Evolutionary conservation across 2,329 filamentous ascomycete genomes (phyloP).

Genomic region (Lasiodiplodia theobromae): DNA sequence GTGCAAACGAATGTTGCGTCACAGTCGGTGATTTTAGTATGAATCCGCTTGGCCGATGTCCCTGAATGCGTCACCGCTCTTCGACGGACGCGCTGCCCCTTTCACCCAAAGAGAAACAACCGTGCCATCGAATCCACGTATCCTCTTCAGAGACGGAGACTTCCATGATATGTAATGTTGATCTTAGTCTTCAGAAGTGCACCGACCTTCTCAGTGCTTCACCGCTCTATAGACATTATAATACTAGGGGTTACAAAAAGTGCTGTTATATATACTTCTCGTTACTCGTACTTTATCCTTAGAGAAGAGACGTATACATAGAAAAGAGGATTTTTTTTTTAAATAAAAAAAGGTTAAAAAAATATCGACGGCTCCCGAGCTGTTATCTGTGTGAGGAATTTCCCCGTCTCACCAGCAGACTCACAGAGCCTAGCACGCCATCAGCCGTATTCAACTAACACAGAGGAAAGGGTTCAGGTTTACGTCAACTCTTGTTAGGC

Average conservation of each 20-base stretch:
- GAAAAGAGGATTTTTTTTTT: too few relatives aligned
- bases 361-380: not conserved
- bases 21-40: not conserved
- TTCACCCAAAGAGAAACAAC: conserved; percentile 20
- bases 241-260: not conserved
- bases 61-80: conserved; percentile 26
- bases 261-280: not conserved
- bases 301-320: not conserved
- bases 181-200: conserved; percentile 9
- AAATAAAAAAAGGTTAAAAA: not conserved
- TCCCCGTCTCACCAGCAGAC: not conserved
- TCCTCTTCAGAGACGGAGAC: conserved; percentile 15
- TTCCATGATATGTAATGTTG: not conserved
- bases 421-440: not conserved
- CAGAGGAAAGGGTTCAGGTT: not conserved
- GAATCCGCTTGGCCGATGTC: conserved; percentile 6
- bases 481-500: not conserved
- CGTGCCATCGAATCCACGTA: conserved; percentile 24
- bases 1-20: not conserved
- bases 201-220: not conserved
- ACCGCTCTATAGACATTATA: conserved; percentile 1
- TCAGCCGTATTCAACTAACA: not conserved
- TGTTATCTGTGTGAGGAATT: not conserved
- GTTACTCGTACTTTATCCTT: not conserved
- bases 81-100: conserved; percentile 5